phyloP scores from a whole-genome alignment of 2,329 filamentous ascomycete genomes.

The Graphium sp. region DNA sequence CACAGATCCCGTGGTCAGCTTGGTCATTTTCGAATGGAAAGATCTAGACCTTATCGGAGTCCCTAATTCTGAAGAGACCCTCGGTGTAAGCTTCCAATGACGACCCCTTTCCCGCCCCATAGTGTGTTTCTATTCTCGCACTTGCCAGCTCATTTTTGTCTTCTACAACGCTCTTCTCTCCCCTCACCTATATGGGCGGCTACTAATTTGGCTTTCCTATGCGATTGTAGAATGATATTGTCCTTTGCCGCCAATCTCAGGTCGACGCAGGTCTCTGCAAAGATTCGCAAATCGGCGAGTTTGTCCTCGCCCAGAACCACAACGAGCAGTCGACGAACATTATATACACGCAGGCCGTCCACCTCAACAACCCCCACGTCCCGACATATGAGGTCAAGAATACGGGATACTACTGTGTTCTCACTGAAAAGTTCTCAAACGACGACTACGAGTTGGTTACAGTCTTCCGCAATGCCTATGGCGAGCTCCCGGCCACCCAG shows the following conservation, averaged over 20 bases:
- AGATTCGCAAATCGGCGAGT: slow-evolving; percentile 62
- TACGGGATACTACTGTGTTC: slow-evolving; percentile 93
- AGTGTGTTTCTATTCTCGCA: neutral
- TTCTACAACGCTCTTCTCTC: neutral
- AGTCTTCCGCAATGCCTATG: slow-evolving; percentile 91
- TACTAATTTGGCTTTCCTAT: slow-evolving; percentile 8
- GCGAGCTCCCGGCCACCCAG: slow-evolving; percentile 86
- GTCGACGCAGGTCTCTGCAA: slow-evolving; percentile 59
- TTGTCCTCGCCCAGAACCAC: slow-evolving; percentile 58
- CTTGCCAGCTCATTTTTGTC: neutral
- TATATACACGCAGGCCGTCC: slow-evolving; percentile 65
- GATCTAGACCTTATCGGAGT: slow-evolving; percentile 69
- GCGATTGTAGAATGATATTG: slow-evolving; percentile 16
- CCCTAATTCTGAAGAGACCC: too few relatives aligned
- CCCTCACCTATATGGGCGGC: slow-evolving; percentile 32
- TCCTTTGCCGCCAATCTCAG: slow-evolving; percentile 59
- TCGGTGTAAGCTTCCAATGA: too few relatives aligned
- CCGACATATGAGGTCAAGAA: slow-evolving; percentile 75
- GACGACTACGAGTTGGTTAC: slow-evolving; percentile 64
- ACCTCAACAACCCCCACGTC: slow-evolving; percentile 57
- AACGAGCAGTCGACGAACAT: slow-evolving; percentile 51
- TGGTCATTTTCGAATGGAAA: slow-evolving; percentile 88
- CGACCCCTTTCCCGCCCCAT: too few relatives aligned
- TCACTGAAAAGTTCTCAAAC: slow-evolving; percentile 53
- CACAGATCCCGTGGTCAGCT: slow-evolving; percentile 59